Percentiles rank a stretch among this genome's conserved stretches.
Evolutionary conservation across 2,329 filamentous ascomycete species (phyloP).

Genomic region (Daldinia eschscholtzii): DNA sequence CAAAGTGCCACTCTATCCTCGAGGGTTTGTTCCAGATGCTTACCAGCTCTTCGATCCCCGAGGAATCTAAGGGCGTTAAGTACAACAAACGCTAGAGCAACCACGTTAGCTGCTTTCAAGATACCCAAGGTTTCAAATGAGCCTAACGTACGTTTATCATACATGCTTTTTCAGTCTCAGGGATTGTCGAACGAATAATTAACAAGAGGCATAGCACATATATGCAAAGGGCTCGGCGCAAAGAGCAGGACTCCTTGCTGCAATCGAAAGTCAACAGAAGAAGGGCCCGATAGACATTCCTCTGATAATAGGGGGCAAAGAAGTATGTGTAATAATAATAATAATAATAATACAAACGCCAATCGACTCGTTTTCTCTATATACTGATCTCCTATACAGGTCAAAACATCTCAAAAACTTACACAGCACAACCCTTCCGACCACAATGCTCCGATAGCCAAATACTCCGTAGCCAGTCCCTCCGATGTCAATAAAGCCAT

Average conservation of each 20-base stretch:
- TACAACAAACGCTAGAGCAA: constrained; percentile 53
- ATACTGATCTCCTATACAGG: constrained; percentile 57
- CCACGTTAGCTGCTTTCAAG: constrained; percentile 86
- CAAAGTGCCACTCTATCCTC: constrained; percentile 38
- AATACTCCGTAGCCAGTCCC: constrained; percentile 84
- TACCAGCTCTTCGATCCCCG: constrained; percentile 23
- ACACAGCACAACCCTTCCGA: constrained; percentile 86
- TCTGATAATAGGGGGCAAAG: constrained; percentile 84
- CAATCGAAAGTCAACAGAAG: constrained; percentile 77
- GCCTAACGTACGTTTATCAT: constrained; percentile 80
- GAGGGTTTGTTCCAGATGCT: constrained; percentile 36
- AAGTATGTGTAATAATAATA: constrained; percentile 63
- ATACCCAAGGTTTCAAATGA: constrained; percentile 90
- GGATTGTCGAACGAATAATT: not conserved
- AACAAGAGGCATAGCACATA: constrained; percentile 73
- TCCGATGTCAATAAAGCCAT: constrained; percentile 85
- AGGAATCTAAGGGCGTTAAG: constrained; percentile 46
- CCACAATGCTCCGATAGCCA: constrained; percentile 81
- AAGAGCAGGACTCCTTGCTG: constrained; percentile 79
- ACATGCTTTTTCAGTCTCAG: not conserved
- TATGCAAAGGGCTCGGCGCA: constrained; percentile 88
- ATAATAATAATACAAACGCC: not conserved
- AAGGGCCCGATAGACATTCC: constrained; percentile 82
- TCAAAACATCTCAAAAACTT: constrained; percentile 74
- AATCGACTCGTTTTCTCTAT: too few species aligned